phyloP scores from a whole-genome alignment of 2,329 filamentous ascomycete species.

The Mycosphaerelloides madeirae region DNA sequence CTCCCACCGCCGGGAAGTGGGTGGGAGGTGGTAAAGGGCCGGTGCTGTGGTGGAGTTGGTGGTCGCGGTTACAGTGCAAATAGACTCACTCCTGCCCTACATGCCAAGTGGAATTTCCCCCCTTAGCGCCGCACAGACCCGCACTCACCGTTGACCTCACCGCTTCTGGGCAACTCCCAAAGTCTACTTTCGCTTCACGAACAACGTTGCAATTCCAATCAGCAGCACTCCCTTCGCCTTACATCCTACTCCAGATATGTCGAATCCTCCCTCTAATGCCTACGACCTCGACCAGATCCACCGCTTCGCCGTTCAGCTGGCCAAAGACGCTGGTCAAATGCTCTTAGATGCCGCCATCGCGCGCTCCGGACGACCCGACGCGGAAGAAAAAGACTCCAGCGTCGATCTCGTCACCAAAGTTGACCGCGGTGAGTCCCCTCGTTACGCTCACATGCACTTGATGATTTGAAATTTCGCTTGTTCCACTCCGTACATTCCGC shows the following conservation, averaged over 20 bases:
- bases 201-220: not conserved
- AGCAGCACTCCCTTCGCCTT: not conserved
- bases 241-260: not conserved
- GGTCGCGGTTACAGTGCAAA: no score
- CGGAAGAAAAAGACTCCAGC: slow-evolving; percentile 66
- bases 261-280: not conserved
- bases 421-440: slow-evolving; percentile 57
- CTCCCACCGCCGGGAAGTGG: no score
- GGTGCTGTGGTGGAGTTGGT: no score
- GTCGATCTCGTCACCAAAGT: slow-evolving; percentile 76
- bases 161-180: no score
- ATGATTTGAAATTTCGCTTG: not conserved
- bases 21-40: no score
- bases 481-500: no score
- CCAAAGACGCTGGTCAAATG: slow-evolving; percentile 64
- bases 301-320: slow-evolving; percentile 64
- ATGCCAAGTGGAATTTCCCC: no score
- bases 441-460: not conserved
- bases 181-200: not conserved
- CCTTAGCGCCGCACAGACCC: no score
- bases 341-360: slow-evolving; percentile 60
- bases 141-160: not conserved
- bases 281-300: slow-evolving; percentile 57
- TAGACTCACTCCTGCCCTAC: no score
- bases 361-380: slow-evolving; percentile 45